phyloP scores from a whole-genome alignment of 495 filamentous ascomycete species.

The Saxispiralis lemnorum region DNA sequence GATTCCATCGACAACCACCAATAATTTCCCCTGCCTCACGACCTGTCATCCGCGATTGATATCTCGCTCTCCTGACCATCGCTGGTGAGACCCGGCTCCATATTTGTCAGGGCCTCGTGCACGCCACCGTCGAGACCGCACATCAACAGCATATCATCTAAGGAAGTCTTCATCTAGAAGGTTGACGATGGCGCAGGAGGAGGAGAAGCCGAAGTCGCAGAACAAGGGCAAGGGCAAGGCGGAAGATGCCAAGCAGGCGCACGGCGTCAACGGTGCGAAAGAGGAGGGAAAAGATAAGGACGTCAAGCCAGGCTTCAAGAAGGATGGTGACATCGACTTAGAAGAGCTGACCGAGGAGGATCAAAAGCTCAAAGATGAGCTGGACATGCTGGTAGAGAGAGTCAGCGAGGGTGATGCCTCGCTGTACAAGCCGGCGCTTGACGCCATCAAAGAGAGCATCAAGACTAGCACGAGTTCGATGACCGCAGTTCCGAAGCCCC shows the following conservation, averaged over 20 bases:
- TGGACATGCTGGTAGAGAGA: conserved; percentile 95
- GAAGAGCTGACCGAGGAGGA: conserved; percentile 90
- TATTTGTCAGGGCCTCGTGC: no score
- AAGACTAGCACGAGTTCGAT: conserved; percentile 98
- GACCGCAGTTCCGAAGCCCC: conserved; percentile 94
- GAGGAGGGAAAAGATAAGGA: conserved; percentile 19
- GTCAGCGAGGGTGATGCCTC: conserved; percentile 73
- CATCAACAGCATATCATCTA: no score
- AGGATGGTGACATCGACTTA: conserved; percentile 46
- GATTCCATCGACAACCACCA: no score
- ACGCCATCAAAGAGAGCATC: conserved; percentile 91
- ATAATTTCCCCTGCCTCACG: no score
- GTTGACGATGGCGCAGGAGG: conserved; percentile 69
- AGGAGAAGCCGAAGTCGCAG: conserved; percentile 55
- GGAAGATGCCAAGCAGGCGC: conserved; percentile 11
- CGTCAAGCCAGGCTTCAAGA: conserved; percentile 38
- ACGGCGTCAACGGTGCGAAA: conserved; percentile 11
- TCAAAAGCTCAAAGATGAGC: conserved; percentile 90
- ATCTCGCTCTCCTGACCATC: no score
- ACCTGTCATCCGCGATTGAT: no score
- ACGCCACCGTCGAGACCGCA: no score
- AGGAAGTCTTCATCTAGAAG: not conserved
- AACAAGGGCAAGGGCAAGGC: conserved; percentile 95
- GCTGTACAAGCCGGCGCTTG: conserved; percentile 80
- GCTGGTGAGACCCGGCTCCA: no score